These are phyloP conservation scores for Escovopsis sp. DNA, from an alignment of 2,329 filamentous ascomycete genomes.

Conservation along the genomic window DNA sequence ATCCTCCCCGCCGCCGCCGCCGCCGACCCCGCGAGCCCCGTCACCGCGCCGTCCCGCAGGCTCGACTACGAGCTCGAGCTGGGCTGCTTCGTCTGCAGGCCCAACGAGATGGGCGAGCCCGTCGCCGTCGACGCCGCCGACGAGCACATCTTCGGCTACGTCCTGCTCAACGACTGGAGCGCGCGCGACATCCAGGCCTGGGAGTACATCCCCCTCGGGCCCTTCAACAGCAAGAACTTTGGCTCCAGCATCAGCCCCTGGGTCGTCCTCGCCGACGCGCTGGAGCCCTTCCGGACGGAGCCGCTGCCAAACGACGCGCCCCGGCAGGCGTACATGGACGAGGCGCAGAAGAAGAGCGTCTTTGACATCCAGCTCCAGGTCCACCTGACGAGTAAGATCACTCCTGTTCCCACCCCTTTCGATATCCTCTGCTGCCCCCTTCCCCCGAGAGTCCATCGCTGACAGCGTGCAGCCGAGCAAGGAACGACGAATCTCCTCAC, in stretches of 20 bases:
- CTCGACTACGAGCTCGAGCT: constrained; percentile 70
- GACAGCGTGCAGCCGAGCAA: constrained; percentile 11
- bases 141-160: constrained; percentile 55
- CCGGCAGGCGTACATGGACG: constrained; percentile 34
- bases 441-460: constrained; percentile 1
- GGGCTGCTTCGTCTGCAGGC: constrained; percentile 56
- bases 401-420: not conserved
- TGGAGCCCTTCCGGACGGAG: constrained; percentile 20
- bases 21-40: constrained; percentile 38
- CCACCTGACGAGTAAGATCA: constrained; percentile 22
- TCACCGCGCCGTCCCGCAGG: constrained; percentile 42
- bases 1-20: constrained; percentile 26
- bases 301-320: constrained; percentile 20
- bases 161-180: constrained; percentile 51
- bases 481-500: constrained; percentile 20
- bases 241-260: constrained; percentile 46
- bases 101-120: constrained; percentile 52
- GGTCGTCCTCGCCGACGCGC: constrained; percentile 46
- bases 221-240: constrained; percentile 48
- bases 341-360: constrained; percentile 28
- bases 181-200: constrained; percentile 46
- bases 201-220: constrained; percentile 48
- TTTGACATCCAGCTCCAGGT: constrained; percentile 25
- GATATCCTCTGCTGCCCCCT: not conserved
- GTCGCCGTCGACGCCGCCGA: constrained; percentile 53